Base-by-base conservation (phyloP, 306 rosid genomes). In the Prunus salicina region DNA sequence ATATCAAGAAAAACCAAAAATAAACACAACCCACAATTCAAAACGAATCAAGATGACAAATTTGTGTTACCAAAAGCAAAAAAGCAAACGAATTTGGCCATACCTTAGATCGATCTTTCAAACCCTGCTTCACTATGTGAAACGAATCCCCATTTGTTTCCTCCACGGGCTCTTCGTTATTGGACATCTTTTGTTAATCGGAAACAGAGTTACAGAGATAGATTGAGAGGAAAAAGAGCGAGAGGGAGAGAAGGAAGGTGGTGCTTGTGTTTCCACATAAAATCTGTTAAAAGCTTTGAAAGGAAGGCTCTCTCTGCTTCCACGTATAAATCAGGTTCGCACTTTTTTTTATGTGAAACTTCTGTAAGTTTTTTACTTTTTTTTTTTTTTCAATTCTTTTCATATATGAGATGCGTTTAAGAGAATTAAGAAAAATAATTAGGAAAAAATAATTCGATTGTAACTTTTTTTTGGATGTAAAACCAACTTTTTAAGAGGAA, bases 71-170 rank as follows among this genome's bases (percentile, higher is more conserved):
- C 3, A 6, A 71, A 63, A 81, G 73, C 64, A 38, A 70, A 69
- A 34, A 3, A 58, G 72, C 53, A 52, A 60, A 69, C 18, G 30
- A 51, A 30, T 51, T 24, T 18, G 52, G 66, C 0, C 62, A 11
- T 58, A 90, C 99, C 97, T 86, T 89, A 12, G 99, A 89, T 78
- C 88, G 92, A 15, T 90, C 92, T 78, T 80, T 89, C 57, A 92
- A 64, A 69, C 88, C 72, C 76, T 79, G 91, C 71, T 47, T 88
- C 27, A 73, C 84, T 66, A 63, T 81, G 62, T 71, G 86, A 79
- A 88, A 80, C 51, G 96, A 69, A 66, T 92, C 88, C 38, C 52
- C 88, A 25, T 90, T 80, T 9, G 68, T 14, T 52, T 74, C 78
- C 65, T 89, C 97, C 49, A 45, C 28, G 30, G 64, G 67, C 22